phyloP scores from a whole-genome alignment of 225 moss, liverwort and hornwort genomes.

The Sphagnum contortum region DNA sequence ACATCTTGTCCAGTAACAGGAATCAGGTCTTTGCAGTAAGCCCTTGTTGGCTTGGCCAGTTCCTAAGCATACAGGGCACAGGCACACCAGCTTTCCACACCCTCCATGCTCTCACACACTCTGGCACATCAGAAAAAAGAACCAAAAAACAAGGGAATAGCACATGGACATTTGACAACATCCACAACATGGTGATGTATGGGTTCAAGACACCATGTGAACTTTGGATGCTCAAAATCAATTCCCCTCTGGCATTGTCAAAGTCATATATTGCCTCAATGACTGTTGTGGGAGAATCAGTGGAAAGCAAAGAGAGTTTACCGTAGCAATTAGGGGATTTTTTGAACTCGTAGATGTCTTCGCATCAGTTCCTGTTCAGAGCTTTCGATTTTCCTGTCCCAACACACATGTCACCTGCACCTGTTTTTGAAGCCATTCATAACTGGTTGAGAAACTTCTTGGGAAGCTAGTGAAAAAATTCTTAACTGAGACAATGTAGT shows the following conservation, averaged over 20 bases:
- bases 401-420: slow-evolving; percentile 81
- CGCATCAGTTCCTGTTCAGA: slow-evolving; percentile 67
- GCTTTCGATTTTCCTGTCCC: slow-evolving; percentile 84
- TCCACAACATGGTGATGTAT: no score
- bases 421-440: not conserved
- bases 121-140: not conserved
- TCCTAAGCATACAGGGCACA: slow-evolving; percentile 50
- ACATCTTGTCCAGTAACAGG: slow-evolving; percentile 69
- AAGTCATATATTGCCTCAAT: no score
- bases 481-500: not conserved
- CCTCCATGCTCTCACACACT: slow-evolving; percentile 20
- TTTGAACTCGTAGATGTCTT: slow-evolving; percentile 80
- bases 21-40: slow-evolving; percentile 57
- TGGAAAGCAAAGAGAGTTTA: slow-evolving; percentile 6
- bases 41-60: slow-evolving; percentile 75
- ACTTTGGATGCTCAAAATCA: no score
- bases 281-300: no score
- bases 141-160: no score
- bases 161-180: no score
- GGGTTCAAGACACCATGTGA: no score
- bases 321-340: slow-evolving; percentile 82
- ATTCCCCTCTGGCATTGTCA: no score
- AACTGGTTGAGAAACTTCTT: no score
- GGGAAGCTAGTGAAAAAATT: not conserved
- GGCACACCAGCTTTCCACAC: slow-evolving; percentile 70